Conservation (phyloP, 225 moss, liverwort and hornwort genomes). For the Pseudoscleropodium purum region DNA sequence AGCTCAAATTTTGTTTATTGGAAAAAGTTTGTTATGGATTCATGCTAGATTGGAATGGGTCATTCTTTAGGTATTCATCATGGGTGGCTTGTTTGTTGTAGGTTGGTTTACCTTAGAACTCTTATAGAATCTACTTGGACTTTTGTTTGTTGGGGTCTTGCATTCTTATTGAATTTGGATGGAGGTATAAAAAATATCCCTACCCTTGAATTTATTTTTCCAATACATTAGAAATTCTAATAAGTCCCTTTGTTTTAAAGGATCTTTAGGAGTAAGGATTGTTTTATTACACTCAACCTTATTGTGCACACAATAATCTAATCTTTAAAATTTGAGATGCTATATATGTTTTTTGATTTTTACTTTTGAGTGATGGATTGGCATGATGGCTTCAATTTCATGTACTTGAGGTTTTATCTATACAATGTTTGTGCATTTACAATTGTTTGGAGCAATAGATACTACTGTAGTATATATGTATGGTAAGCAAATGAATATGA, state of each 20-base stretch:
- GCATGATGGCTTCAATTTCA: not conserved
- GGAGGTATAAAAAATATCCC: not conserved
- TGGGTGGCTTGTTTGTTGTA: too few relatives aligned
- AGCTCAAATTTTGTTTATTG: too few relatives aligned
- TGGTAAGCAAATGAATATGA: not conserved
- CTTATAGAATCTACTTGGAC: not conserved
- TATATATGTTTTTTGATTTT: too few relatives aligned
- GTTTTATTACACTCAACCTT: not conserved
- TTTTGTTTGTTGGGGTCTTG: not conserved
- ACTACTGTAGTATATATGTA: not conserved
- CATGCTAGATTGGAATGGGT: too few relatives aligned
- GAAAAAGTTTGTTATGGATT: too few relatives aligned
- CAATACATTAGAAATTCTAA: not conserved
- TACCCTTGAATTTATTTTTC: not conserved
- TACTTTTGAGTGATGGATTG: not conserved
- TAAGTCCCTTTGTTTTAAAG: too few relatives aligned
- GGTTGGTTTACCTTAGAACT: not conserved
- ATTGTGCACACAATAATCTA: not conserved
- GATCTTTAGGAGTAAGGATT: too few relatives aligned
- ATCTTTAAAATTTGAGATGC: not conserved
- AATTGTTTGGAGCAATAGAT: not conserved
- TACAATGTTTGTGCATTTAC: too few relatives aligned
- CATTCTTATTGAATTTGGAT: not conserved
- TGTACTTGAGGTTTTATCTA: not conserved
- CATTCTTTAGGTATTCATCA: too few relatives aligned